phyloP scores from a whole-genome alignment of 2,329 filamentous ascomycete genomes.

The Aspergillus eucalypticola region DNA sequence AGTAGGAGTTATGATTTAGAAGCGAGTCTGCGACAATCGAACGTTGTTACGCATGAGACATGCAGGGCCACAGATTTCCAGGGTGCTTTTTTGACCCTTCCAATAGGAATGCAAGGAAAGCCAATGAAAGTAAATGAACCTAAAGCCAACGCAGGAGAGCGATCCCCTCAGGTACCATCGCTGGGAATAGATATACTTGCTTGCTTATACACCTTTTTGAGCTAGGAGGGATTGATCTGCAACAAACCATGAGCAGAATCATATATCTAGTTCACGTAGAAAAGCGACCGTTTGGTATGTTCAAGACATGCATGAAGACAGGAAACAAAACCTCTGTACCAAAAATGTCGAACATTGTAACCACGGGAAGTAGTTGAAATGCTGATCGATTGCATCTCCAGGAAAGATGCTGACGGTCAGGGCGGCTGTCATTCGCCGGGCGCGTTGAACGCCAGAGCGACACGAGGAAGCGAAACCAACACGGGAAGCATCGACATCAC shows the following conservation, averaged over 20 bases:
- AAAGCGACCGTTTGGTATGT: neutral
- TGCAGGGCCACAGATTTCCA: neutral
- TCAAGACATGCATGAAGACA: neutral
- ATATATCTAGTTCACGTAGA: neutral
- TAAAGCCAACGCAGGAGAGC: neutral
- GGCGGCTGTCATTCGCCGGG: constrained; percentile 10
- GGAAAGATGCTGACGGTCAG: constrained; percentile 8
- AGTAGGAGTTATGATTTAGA: constrained; percentile 6
- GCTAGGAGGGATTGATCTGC: neutral
- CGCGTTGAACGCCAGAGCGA: constrained; percentile 7
- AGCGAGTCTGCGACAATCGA: constrained; percentile 10
- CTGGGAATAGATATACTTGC: neutral
- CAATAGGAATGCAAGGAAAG: neutral
- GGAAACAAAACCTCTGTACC: neutral
- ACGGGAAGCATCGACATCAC: constrained; percentile 13
- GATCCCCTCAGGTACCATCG: neutral
- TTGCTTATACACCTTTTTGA: too few species aligned
- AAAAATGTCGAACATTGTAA: neutral
- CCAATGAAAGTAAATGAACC: neutral
- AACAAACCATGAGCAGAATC: neutral
- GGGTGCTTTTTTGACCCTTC: neutral
- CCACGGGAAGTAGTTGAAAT: neutral
- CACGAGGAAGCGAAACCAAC: constrained; percentile 11
- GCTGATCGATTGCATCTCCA: neutral
- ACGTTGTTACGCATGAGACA: constrained; percentile 4